Evolutionary conservation across 768 basidiomycete genomes (phyloP), one percentile per base, ranked within the genome.

Genomic region (Roridomyces roridus): DNA sequence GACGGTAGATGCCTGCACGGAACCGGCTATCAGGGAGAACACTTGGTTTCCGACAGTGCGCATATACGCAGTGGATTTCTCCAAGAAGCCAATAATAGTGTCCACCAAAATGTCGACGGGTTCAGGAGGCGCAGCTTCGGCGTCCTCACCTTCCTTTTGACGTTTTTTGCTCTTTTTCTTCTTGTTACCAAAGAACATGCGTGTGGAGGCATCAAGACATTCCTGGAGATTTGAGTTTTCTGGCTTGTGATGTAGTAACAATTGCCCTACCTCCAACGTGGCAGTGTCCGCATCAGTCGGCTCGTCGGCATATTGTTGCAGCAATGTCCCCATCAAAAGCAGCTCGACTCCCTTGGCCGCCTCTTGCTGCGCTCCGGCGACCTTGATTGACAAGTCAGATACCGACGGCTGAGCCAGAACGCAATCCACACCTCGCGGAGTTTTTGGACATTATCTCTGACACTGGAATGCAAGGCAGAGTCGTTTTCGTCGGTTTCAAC

Each of bases 51-150:
- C 91, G 23, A 94, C 77, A 3, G 86, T 84, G 28, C 94, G 87
- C 73, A 91, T 80, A 69, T 90, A 96, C 36, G 87, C 84, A 5
- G 88, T 90, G 3, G 88, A 87, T 55, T 89, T 84, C 69, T 98
- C 94, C 34, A 99, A 74, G 67, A 92, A 89, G 6, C 93, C 93
- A 44, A 99, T 92, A 46, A 98, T 85, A n/a, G 83, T 81, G 68
- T 98, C 95, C 29, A 96, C 86, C 36, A 98, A 80, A 40, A 94
- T 73, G 59, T 97, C 94, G 51, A 96, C 85, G 1, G 94, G 87
- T 44, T 83, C 82, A 1, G 81, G 77, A 4, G 74, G 75, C 10
- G 61, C 34, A 9, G 77, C 77, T 14, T 78, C 78, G 34, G 66
- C 47, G 40, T 74, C 70, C 55, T 65, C 67, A 35, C 65, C 66